Base-by-base conservation (phyloP, 192 early-diverging fungal genomes). In the Coemansia sp. region DNA sequence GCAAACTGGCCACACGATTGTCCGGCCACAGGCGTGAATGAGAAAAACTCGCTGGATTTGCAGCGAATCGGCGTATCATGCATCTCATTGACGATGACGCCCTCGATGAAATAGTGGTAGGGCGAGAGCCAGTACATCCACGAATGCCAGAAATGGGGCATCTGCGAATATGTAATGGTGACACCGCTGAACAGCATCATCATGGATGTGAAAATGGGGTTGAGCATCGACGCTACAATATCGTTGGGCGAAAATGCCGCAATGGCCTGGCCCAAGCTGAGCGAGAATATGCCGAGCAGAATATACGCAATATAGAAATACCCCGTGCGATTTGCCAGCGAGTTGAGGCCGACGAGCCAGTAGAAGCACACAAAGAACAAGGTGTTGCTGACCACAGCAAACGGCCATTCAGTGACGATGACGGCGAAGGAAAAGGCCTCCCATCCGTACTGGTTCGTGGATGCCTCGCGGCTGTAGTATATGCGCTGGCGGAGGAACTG, bases 41-140 rank as follows among this genome's bases (percentile, higher is more conserved):
- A 42, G 12, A 82, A 82, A 19, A 88, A 73, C 61, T 93, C 90
- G 2, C 61, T 37, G 0, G 60, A 60, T 3, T 42, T 70, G 65
- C 91, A 93, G 0, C 32, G 22, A 0, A 91, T 73, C 0, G 49
- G 60, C 4, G 85, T 72, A 11, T 68, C 65, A 17, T 86, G 64
- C 56, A 93, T 68, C 45, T 91, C 90, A 49, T 86, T 89, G 49
- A 85, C 77, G 0, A 87, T 73, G 2, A 88, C 64, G 40, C 83
- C 88, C 67, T 93, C 92, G 43, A 89, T 78, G 11, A 89, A 82
- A 56, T 92, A 91, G 39, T 84, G 86, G 77, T 86, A 88, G 6
- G 90, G 90, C 43, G 89, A 82, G 39, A 87, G 51, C 76, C 85
- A 87, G 62, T 90, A 91, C 81, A 91, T 86, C 89, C 90, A 91